A percentile compares a stretch with the other conserved stretches of the same genome.
phyloP scores from a whole-genome alignment of 176 grass and related monocot species.

The Tuctoria greenei region DNA sequence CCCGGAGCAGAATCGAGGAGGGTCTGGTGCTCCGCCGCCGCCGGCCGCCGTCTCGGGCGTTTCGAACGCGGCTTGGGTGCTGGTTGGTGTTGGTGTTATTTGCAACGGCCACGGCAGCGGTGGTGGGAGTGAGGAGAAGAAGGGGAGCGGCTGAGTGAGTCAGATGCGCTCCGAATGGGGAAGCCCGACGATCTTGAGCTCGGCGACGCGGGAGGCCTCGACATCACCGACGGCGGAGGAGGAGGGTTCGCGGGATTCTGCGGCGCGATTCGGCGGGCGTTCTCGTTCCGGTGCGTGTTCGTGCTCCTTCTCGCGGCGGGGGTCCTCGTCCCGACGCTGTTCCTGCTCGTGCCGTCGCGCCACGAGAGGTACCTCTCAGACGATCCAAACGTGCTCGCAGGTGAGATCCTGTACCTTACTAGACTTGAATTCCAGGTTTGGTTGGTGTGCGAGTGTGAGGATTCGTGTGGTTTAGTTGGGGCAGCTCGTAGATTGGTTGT shows the following conservation, averaged over 20 bases:
- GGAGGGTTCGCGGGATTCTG: neutral
- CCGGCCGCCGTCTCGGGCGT: neutral
- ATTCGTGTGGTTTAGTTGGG: constrained; percentile 30
- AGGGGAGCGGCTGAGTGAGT: constrained; percentile 7
- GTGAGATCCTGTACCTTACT: constrained; percentile 12
- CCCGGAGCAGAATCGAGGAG: constrained; percentile 3
- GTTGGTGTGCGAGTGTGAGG: neutral
- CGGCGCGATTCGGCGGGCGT: constrained; percentile 22
- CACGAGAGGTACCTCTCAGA: constrained; percentile 38
- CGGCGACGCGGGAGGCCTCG: constrained; percentile 43
- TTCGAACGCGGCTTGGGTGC: neutral
- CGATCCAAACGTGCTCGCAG: constrained; percentile 42
- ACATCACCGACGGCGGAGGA: constrained; percentile 31
- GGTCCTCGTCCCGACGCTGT: constrained; percentile 53
- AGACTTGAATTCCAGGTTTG: neutral
- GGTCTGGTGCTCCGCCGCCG: neutral
- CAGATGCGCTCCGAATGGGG: constrained; percentile 72
- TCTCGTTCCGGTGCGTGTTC: constrained; percentile 49
- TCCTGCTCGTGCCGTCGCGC: constrained; percentile 49
- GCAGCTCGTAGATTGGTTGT: neutral
- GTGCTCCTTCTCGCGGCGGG: constrained; percentile 46
- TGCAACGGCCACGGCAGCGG: neutral
- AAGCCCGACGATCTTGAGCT: constrained; percentile 68
- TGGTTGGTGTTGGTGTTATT: neutral
- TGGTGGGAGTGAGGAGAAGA: neutral